phyloP scores from a whole-genome alignment of 2,329 filamentous ascomycete species.

The Aspergillus glaucus region DNA sequence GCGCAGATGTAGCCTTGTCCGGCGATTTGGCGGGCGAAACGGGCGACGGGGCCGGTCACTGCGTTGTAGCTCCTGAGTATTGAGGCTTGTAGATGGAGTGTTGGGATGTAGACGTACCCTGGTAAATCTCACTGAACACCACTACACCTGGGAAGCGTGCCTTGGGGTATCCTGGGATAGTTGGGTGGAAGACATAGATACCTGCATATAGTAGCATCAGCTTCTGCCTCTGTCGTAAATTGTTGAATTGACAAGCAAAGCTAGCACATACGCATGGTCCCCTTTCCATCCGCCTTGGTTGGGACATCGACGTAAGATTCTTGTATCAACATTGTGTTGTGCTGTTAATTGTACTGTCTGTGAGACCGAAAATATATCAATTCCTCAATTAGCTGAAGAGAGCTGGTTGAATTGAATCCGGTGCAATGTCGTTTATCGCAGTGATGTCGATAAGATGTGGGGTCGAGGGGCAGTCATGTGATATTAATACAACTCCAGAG shows the following conservation, averaged over 20 bases:
- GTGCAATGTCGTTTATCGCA: too few relatives aligned
- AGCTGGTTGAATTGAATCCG: not conserved
- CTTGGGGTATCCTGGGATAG: conserved; percentile 76
- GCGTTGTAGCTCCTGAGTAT: not conserved
- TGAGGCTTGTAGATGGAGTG: not conserved
- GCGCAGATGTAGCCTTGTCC: conserved; percentile 91
- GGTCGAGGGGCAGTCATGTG: conserved; percentile 18
- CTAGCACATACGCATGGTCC: conserved; percentile 30
- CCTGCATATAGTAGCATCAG: conserved; percentile 46
- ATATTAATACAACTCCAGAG: not conserved
- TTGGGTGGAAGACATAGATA: conserved; percentile 83
- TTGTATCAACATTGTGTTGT: conserved; percentile 27
- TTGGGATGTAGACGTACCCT: conserved; percentile 53
- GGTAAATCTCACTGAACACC: conserved; percentile 91
- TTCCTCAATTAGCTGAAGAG: not conserved
- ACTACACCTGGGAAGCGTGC: conserved; percentile 85
- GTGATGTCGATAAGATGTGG: conserved; percentile 16
- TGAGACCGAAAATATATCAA: not conserved
- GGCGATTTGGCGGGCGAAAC: conserved; percentile 86
- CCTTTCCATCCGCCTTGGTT: conserved; percentile 32
- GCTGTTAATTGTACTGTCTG: not conserved
- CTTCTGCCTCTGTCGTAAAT: not conserved
- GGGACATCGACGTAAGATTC: conserved; percentile 33
- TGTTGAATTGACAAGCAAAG: too few relatives aligned
- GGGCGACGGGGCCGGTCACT: conserved; percentile 85